Percentiles rank a stretch among this genome's conserved stretches.
Evolutionary conservation across 1,284 basidiomycete genomes (phyloP).

Genomic region (Malassezia cuniculi): DNA sequence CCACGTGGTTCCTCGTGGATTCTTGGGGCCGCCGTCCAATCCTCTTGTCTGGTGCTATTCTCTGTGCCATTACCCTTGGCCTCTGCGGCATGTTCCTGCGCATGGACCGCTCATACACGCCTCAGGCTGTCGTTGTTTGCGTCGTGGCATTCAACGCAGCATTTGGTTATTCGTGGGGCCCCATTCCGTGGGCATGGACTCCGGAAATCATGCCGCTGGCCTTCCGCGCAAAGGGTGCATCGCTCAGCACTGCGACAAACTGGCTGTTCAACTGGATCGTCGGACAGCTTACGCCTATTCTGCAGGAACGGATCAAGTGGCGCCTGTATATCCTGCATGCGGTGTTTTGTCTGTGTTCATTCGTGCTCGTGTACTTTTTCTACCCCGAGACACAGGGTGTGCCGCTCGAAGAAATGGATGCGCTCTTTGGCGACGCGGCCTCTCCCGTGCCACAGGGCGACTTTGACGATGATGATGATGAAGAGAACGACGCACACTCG

Average conservation of each 20-base stretch:
- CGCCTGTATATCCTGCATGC: constrained; percentile 90
- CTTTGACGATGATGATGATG: constrained; percentile 18
- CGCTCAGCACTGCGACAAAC: constrained; percentile 50
- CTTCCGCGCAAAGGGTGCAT: constrained; percentile 63
- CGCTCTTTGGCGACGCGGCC: constrained; percentile 43
- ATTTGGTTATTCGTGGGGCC: constrained; percentile 61
- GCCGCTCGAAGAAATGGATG: constrained; percentile 51
- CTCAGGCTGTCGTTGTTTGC: constrained; percentile 75
- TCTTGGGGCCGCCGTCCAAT: constrained; percentile 79
- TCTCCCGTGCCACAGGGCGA: constrained; percentile 36
- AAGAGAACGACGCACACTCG: constrained; percentile 7
- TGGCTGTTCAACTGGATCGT: constrained; percentile 61
- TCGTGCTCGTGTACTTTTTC: constrained; percentile 54
- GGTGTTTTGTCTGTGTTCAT: constrained; percentile 78
- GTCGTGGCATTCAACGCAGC: constrained; percentile 84
- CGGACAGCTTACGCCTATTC: constrained; percentile 71
- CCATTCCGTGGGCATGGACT: constrained; percentile 67
- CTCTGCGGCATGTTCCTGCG: constrained; percentile 84
- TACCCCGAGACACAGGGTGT: constrained; percentile 54
- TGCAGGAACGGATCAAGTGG: constrained; percentile 85
- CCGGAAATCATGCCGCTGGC: constrained; percentile 55
- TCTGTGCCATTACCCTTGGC: constrained; percentile 60
- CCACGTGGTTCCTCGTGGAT: constrained; percentile 88
- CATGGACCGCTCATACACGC: constrained; percentile 56
- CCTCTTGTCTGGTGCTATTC: constrained; percentile 74